Evolutionary conservation across 495 filamentous ascomycete genomes (phyloP).

Genomic region (Melanomma pulvis-pyrius): DNA sequence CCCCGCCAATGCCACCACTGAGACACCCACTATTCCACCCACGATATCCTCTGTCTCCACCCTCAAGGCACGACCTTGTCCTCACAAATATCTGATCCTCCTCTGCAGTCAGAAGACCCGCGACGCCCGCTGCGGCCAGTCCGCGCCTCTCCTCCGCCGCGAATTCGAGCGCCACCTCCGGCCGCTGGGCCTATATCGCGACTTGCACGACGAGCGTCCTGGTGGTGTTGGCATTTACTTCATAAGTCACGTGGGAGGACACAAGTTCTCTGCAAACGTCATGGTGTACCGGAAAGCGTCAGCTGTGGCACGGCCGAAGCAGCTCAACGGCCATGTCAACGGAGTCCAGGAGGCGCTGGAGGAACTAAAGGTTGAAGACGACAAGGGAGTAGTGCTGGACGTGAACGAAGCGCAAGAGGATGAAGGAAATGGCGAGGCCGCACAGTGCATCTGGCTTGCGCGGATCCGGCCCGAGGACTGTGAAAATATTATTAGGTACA

Average conservation of each 20-base stretch:
- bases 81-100: conserved; percentile 83
- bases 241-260: conserved; percentile 92
- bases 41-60: conserved; percentile 46
- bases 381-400: conserved; percentile 35
- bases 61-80: conserved; percentile 69
- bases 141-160: conserved; percentile 78
- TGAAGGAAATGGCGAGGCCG: conserved; percentile 59
- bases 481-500: conserved; percentile 88
- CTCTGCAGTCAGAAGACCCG: conserved; percentile 92
- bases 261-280: conserved; percentile 91
- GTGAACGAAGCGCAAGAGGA: conserved; percentile 41
- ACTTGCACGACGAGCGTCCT: conserved; percentile 80
- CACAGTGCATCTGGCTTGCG: conserved; percentile 93
- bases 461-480: conserved; percentile 88
- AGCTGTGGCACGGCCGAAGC: conserved; percentile 52
- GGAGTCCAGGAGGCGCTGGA: conserved; percentile 20
- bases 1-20: conserved; percentile 10
- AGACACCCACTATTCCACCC: conserved; percentile 30
- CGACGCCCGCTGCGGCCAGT: conserved; percentile 93
- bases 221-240: conserved; percentile 95
- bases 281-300: conserved; percentile 79
- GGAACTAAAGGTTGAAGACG: conserved; percentile 31
- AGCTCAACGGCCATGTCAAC: conserved; percentile 43
- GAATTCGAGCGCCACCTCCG: conserved; percentile 92
- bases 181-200: conserved; percentile 79